phyloP scores from a whole-genome alignment of 768 basidiomycete species.

The Sporobolomyces phaffii region DNA sequence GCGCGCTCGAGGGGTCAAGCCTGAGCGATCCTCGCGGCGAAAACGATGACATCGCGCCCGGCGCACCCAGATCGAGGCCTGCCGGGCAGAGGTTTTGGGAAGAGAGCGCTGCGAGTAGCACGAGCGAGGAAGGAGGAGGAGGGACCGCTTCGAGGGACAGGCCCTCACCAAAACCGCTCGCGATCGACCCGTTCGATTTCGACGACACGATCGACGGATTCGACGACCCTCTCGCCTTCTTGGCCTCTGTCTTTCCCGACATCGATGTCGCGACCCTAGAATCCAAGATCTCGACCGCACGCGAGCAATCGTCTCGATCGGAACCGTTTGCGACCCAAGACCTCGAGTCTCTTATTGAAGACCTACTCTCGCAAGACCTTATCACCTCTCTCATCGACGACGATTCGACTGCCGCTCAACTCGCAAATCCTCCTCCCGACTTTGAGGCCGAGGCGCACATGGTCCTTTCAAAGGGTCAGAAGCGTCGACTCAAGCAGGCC shows the following conservation, averaged over 20 bases:
- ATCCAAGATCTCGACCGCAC: slow-evolving; percentile 6
- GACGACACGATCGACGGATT: slow-evolving; percentile 4
- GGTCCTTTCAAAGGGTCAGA: not conserved
- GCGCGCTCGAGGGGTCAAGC: slow-evolving; percentile 21
- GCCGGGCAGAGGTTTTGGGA: slow-evolving; percentile 22
- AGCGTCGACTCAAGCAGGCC: slow-evolving; percentile 20
- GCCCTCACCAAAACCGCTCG: not conserved
- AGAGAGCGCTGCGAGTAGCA: slow-evolving; percentile 2
- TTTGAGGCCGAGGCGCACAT: not conserved
- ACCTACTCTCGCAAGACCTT: slow-evolving; percentile 30
- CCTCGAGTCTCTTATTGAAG: slow-evolving; percentile 33
- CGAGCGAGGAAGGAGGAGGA: slow-evolving; percentile 21
- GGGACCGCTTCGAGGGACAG: slow-evolving; percentile 2
- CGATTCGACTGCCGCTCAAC: slow-evolving; percentile 4
- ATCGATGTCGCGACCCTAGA: slow-evolving; percentile 16
- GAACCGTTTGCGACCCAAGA: slow-evolving; percentile 8
- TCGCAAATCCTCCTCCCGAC: not conserved
- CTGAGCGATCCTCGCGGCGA: slow-evolving; percentile 4
- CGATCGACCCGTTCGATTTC: slow-evolving; percentile 6
- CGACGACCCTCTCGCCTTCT: slow-evolving; percentile 37
- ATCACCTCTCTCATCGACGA: slow-evolving; percentile 19
- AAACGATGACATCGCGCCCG: not conserved
- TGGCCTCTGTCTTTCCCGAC: slow-evolving; percentile 34
- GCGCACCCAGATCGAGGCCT: not conserved
- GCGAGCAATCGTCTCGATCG: not conserved